Conservation (phyloP, 495 filamentous ascomycete species). For the Parachaetomium inaequale region DNA sequence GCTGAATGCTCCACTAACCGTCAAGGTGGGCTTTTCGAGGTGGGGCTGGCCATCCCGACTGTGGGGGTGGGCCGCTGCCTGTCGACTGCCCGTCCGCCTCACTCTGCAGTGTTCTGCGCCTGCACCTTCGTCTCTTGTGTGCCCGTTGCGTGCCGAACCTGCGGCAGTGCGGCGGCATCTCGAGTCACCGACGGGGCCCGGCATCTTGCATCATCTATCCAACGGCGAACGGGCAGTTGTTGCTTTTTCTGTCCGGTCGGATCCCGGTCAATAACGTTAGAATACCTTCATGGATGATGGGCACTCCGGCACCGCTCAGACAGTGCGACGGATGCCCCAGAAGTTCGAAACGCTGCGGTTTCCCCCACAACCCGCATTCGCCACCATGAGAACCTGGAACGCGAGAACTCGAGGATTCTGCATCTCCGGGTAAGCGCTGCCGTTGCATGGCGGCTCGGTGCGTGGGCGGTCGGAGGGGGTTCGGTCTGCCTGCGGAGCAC, state of each 20-base stretch:
- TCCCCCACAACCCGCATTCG: neutral
- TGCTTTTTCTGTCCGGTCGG: neutral
- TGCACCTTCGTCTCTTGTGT: neutral
- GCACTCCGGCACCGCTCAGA: too few relatives aligned
- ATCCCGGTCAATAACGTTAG: neutral
- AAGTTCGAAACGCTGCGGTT: neutral
- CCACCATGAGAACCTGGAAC: neutral
- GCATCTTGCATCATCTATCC: neutral
- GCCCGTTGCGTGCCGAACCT: neutral
- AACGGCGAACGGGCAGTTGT: neutral
- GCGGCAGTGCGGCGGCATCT: too few relatives aligned
- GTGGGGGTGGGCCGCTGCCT: slow-evolving; percentile 2
- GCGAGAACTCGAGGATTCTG: neutral
- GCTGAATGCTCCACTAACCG: neutral
- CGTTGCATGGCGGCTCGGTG: neutral
- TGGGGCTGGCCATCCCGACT: neutral
- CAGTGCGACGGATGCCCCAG: neutral
- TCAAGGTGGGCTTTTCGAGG: neutral
- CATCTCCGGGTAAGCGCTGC: neutral
- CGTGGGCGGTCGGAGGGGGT: neutral
- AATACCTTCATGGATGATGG: too few relatives aligned
- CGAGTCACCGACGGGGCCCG: neutral
- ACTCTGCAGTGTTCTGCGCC: neutral
- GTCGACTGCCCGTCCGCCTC: neutral
- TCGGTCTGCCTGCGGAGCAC: neutral